Percentiles rank a stretch among this genome's conserved stretches.
Conservation (phyloP, 331 rosid species). For the Ulmus americana region DNA sequence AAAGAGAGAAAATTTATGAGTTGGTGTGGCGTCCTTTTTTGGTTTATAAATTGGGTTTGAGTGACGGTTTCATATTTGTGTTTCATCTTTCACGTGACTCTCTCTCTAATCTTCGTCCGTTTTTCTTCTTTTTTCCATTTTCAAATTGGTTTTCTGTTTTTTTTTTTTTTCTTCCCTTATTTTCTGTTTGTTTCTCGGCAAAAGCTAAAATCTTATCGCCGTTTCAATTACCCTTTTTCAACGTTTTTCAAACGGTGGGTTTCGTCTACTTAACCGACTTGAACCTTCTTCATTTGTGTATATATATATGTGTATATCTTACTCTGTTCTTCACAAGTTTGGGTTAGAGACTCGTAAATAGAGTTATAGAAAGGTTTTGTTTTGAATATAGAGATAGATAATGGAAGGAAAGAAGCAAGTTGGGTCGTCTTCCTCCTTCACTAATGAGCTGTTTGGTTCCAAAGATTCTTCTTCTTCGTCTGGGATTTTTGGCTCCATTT, state of each 20-base stretch:
- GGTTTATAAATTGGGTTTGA: conserved; percentile 39
- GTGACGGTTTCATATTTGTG: conserved; percentile 31
- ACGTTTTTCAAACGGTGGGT: conserved; percentile 28
- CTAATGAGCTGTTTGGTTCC: conserved; percentile 70
- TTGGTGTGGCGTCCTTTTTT: conserved; percentile 17
- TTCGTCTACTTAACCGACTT: neutral
- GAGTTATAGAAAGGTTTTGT: conserved; percentile 6
- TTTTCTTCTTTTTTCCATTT: conserved; percentile 9
- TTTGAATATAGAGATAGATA: conserved; percentile 11
- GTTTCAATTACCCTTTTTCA: conserved; percentile 15
- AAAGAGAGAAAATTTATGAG: conserved; percentile 1
- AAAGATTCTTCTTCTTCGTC: conserved; percentile 46
- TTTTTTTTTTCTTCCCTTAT: neutral
- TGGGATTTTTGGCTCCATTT: conserved; percentile 65
- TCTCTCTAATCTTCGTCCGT: conserved; percentile 14
- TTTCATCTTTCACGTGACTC: conserved; percentile 51
- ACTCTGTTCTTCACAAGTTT: conserved; percentile 1
- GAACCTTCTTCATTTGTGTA: conserved; percentile 1
- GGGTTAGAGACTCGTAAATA: conserved; percentile 5
- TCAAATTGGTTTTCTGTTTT: conserved; percentile 25
- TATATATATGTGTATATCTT: conserved; percentile 12
- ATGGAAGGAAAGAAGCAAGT: conserved; percentile 67
- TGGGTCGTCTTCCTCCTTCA: conserved; percentile 59
- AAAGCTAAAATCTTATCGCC: conserved; percentile 25
- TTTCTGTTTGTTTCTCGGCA: conserved; percentile 36